These are phyloP conservation scores for Cordyceps militaris DNA, from an alignment of 2,329 filamentous ascomycete species.

Conservation along the genomic window DNA sequence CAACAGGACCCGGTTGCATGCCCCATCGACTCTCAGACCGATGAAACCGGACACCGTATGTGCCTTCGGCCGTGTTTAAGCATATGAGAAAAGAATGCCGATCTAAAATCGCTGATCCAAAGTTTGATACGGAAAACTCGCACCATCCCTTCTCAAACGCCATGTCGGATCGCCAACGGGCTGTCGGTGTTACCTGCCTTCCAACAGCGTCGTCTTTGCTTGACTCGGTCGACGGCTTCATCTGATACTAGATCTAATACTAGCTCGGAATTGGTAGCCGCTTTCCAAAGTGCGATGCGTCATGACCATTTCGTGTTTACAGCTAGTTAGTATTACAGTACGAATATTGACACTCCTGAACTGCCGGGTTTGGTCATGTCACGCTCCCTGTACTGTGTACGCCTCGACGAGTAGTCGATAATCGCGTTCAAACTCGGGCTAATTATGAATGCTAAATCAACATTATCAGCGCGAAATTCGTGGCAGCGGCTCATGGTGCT, in stretches of 20 bases:
- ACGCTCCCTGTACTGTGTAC: no score
- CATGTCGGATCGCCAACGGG: not conserved
- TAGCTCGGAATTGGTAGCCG: not conserved
- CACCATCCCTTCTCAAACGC: not conserved
- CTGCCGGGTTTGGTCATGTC: no score
- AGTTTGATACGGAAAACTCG: not conserved
- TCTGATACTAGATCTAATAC: not conserved
- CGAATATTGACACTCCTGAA: no score
- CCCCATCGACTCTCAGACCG: not conserved
- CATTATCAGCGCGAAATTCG: no score
- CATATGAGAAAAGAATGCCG: slow-evolving; percentile 3
- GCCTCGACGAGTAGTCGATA: no score
- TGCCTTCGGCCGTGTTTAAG: not conserved
- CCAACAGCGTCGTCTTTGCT: not conserved
- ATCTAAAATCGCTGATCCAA: not conserved
- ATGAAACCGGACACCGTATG: not conserved
- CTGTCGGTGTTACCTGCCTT: not conserved
- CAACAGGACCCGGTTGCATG: not conserved
- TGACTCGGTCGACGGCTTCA: not conserved
- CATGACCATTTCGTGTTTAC: no score
- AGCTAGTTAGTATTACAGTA: no score
- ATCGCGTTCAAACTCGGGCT: no score
- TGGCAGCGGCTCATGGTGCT: no score
- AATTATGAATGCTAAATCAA: no score
- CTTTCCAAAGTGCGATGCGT: not conserved